Evolutionary conservation across 2,329 filamentous ascomycete genomes (phyloP), one percentile per base, ranked within the genome.

Genomic region (Monilinia laxa): DNA sequence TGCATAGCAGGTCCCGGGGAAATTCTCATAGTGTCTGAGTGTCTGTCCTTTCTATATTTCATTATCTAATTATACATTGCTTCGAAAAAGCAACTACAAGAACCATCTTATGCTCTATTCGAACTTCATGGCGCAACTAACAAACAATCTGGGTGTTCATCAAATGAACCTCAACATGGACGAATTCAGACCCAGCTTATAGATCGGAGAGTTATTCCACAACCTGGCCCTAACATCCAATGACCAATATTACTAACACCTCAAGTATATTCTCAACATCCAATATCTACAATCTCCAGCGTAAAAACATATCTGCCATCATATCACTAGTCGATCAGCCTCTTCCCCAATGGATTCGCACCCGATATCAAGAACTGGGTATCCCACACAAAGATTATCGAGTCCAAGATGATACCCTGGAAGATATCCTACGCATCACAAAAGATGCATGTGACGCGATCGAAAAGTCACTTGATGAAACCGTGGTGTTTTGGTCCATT

Each of bases 271-370:
- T 60, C 1, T 60, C 57, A 14, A 49, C 57, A 38, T 49, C 49
- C 20, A 49, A 60, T 2, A 49, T n/a, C 3, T 23, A 42, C 20
- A 35, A 60, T 60, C 57, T 60, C 12, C 42, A 38, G 16, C 23
- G 28, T 20, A 60, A 60, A 49, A 60, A 49, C 2, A 60, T 60
- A 35, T 12, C 1, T 23, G 38, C 42, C n/a, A 51, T 60, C 28
- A 60, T 60, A 49, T 51, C 57, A 1, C 3, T 60, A 11, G 38
- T 35, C 5, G 57, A 60, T 16, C 42, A 60, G 31, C 45, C 57
- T 23, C 57, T 60, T n/a, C 57, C 57, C 3, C 57, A 25, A 35
- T 38, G 57, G 57, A 42, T 60, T 35, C 42, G 57, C 31, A 35
- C 45, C 4, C 57, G 20, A 11, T 60, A 51, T 51, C 42, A 35